Evolutionary conservation across 371 early-diverging fungal genomes (phyloP), one percentile per base, ranked within the genome.

Genomic region (Rhizopus arrhizus): DNA sequence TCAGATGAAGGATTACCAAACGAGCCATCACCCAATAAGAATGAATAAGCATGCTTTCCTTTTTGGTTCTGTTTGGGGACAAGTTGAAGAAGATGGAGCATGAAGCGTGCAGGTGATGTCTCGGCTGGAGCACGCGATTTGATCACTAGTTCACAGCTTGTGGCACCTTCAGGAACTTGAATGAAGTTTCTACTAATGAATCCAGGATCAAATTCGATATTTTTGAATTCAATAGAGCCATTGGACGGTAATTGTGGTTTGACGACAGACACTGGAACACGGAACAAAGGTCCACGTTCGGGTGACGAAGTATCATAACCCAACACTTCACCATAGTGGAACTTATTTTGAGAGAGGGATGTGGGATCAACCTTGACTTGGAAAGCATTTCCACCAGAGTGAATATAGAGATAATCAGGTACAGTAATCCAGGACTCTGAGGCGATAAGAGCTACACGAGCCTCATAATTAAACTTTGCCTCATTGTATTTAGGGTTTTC

Each of bases 201-300:
- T 13, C 95, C 95, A 28, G 94, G 91, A 1, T 78, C 79, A 59
- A 93, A 93, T 34, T 82, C 77, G 34, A 92, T 66, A 16, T 81
- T 73, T 22, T 81, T 68, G 66, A 83, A 89, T 32, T 72, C 70
- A 52, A 81, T 67, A 4, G 82, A 81, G 0, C 85, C 82, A 12
- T 79, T 73, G 13, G 65, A 60, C 15, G 85, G 71, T 22, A 67
- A 64, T 15, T 76, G 70, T 5, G 96, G 95, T 76, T 95, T 96
- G 58, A 88, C 86, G 15, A 97, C 91, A 4, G 94, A 92, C 32
- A 97, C 85, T n/a, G 96, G 96, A 35, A 97, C 74, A 51, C 77
- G 78, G 78, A 95, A 92, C 3, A 96, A 74, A 7, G 92, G 88
- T 4, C 94, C 95, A 33, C 87, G 87, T 15, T 83, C 87, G 38